Evolutionary conservation across 2,329 filamentous ascomycete genomes (phyloP).

Genomic region (Zarea fungicola): DNA sequence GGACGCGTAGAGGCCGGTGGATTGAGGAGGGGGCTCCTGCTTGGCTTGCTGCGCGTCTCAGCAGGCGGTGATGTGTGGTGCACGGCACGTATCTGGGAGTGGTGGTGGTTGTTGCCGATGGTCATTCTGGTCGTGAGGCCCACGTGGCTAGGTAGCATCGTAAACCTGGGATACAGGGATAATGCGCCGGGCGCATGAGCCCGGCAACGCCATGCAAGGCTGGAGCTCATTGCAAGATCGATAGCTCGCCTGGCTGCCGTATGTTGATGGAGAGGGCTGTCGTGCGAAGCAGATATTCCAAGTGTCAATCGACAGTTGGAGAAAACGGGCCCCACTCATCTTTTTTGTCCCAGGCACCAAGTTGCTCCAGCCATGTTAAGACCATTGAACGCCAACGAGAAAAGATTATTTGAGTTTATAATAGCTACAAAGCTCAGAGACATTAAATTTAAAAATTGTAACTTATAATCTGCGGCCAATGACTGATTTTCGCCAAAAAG

Average conservation of each 20-base stretch:
- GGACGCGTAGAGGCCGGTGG: conserved; percentile 69
- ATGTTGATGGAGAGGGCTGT: not conserved
- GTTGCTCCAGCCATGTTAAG: too few relatives aligned
- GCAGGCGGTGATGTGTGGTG: conserved; percentile 16
- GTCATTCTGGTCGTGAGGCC: not conserved
- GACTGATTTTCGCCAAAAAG: too few relatives aligned
- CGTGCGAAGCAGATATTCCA: not conserved
- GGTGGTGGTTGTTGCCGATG: conserved; percentile 6
- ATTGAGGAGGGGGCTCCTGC: conserved; percentile 51
- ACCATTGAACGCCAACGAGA: too few relatives aligned
- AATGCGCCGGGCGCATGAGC: conserved; percentile 18
- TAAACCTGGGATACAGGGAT: conserved; percentile 10
- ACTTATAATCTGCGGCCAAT: too few relatives aligned
- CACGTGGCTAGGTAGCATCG: conserved; percentile 7
- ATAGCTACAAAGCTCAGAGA: too few relatives aligned
- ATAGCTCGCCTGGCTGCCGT: not conserved
- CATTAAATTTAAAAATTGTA: too few relatives aligned
- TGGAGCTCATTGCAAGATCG: conserved; percentile 26
- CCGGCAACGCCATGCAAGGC: conserved; percentile 27
- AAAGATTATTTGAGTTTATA: too few relatives aligned
- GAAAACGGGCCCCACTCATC: conserved; percentile 4
- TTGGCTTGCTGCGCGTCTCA: conserved; percentile 17
- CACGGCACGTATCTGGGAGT: not conserved
- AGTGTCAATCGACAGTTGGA: not conserved
- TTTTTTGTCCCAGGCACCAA: conserved; percentile 4